Base-by-base conservation (phyloP, 1,139 yeast species). In the Candida tropicalis region DNA sequence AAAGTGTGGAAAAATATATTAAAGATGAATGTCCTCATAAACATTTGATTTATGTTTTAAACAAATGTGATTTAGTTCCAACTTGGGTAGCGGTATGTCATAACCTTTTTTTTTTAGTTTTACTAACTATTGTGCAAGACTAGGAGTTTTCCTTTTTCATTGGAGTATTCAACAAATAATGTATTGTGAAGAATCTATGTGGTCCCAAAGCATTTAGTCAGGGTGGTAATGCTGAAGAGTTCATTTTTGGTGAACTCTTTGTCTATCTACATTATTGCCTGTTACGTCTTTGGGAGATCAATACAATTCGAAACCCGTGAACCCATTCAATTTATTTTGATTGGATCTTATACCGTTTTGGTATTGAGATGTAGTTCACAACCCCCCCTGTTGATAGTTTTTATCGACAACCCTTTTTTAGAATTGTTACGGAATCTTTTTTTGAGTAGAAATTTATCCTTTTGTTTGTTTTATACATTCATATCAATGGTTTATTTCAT, bases 51-150 rank as follows among this genome's bases (percentile, higher is more conserved):
- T 91, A 86, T 63, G 97, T 93, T 42, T 74, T 93, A 66, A 93
- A 93, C 79, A 93, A 93, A 79, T 90, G 97, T 79, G 99, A 93
- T 74, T 81, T 93, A 59, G 97, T 95, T 42, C 99, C 99, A 51
- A 93, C 97, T 45, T 93, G 98, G 97, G 97, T 90, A 59, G 97
- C 99, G 61, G 98, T 93, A 88, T 80, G 98, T 90, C 70, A 62
- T 6, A 18, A 17, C 35, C 12, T 25, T 32, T 44, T 47, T 48
- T 43, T 36, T 25, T n/a, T 38, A n/a, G 3, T 27, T 27, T 31
- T 38, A 32, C 41, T 39, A 25, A 39, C 37, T 10, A 9, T 18
- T n/a, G 20, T 15, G 11, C 10, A 22, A 32, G 2, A 15, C 20
- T 18, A 12, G 27, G 20, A 5, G 6, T 17, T 6, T 4, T 17